phyloP scores from a whole-genome alignment of 495 filamentous ascomycete species.

The Penicillium cinerascens region DNA sequence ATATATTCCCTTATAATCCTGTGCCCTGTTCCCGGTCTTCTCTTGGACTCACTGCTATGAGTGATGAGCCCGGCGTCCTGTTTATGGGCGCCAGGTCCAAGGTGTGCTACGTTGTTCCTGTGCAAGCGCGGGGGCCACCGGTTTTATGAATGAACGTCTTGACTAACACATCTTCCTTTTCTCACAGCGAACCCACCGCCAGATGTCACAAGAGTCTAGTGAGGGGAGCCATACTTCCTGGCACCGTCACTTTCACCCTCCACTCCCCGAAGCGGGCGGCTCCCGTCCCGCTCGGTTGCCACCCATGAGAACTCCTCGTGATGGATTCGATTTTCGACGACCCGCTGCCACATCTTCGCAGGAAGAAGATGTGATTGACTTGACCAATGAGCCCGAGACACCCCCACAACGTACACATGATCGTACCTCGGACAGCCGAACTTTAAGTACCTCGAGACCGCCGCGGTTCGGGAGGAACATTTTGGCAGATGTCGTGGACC shows the following conservation, averaged over 20 bases:
- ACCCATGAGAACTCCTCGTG: conserved; percentile 37
- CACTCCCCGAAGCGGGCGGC: conserved; percentile 10
- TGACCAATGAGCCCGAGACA: conserved; percentile 50
- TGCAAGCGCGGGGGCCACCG: conserved; percentile 24
- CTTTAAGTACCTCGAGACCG: conserved; percentile 15
- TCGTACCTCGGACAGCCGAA: not conserved
- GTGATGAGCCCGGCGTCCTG: conserved; percentile 36
- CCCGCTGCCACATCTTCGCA: conserved; percentile 32
- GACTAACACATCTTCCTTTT: conserved; percentile 5
- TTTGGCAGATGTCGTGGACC: conserved; percentile 34
- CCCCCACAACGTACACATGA: conserved; percentile 17
- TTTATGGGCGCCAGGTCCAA: conserved; percentile 40
- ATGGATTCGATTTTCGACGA: conserved; percentile 50
- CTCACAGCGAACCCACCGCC: conserved; percentile 35
- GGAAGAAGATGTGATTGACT: conserved; percentile 49
- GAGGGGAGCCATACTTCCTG: conserved; percentile 20
- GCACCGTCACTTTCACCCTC: conserved; percentile 24
- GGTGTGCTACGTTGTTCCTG: conserved; percentile 24
- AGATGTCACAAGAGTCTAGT: conserved; percentile 34
- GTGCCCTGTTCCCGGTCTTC: not conserved
- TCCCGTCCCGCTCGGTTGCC: conserved; percentile 19
- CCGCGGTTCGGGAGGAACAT: conserved; percentile 36
- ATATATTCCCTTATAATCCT: not conserved
- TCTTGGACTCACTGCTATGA: conserved; percentile 29
- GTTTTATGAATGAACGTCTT: conserved; percentile 6